These are phyloP conservation scores for Prunella vulgaris DNA, from an alignment of 257 asterid species.

Conservation along the genomic window DNA sequence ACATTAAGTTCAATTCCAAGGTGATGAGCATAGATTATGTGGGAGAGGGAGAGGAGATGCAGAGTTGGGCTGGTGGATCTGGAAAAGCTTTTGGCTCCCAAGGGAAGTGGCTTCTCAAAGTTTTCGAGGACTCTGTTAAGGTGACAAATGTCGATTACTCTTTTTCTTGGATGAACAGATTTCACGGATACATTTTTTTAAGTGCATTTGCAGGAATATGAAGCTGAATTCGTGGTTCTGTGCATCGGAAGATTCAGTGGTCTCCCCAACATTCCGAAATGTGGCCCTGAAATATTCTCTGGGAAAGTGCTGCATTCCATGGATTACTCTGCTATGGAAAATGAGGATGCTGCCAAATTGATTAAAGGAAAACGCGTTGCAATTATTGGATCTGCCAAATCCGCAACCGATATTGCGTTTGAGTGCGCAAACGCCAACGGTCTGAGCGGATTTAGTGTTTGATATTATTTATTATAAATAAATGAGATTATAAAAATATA, in stretches of 20 bases:
- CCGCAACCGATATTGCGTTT: slow-evolving; percentile 45
- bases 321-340: slow-evolving; percentile 51
- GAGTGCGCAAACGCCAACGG: slow-evolving; percentile 25
- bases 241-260: slow-evolving; percentile 71
- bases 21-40: slow-evolving; percentile 38
- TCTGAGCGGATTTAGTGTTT: too few relatives aligned
- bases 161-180: too few relatives aligned
- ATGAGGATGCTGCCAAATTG: slow-evolving; percentile 27
- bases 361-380: slow-evolving; percentile 34
- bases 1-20: slow-evolving; percentile 31
- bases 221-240: slow-evolving; percentile 48
- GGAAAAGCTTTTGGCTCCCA: slow-evolving; percentile 44
- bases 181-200: too few relatives aligned
- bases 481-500: too few relatives aligned
- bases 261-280: slow-evolving; percentile 45
- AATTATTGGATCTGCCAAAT: slow-evolving; percentile 42
- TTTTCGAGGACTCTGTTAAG: neutral
- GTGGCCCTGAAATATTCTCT: slow-evolving; percentile 44
- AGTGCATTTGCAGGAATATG: slow-evolving; percentile 31
- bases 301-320: slow-evolving; percentile 54
- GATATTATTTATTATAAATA: too few relatives aligned
- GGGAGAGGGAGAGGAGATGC: slow-evolving; percentile 38
- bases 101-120: slow-evolving; percentile 56
- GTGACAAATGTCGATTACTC: too few relatives aligned
- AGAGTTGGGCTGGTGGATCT: slow-evolving; percentile 42